Base-by-base conservation (phyloP, 257 asterid species). In the Cynanchum wilfordii region DNA sequence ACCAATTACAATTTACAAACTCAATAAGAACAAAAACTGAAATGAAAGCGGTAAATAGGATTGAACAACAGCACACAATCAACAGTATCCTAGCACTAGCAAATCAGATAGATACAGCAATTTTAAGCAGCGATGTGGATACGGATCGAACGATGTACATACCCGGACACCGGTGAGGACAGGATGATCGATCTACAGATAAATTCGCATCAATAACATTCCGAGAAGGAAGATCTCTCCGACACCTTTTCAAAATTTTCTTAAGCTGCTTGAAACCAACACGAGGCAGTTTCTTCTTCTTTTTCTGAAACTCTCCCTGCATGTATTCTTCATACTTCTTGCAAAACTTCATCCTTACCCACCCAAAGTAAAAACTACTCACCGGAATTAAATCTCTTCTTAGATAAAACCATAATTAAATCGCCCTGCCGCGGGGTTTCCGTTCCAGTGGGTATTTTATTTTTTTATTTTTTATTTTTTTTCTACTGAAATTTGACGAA, bases 281-380 rank as follows among this genome's bases (percentile, higher is more conserved):
- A 7, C 87, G 85, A 1, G 98, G 98, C 51, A 88, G 66, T 29
- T 71, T 66, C 76, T 88, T 87, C 40, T 70, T 62, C 72, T 88
- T 87, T 89, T 85, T 85, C 79, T 83, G 84, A 4, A 77, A 78
- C 77, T 89, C 90, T 11, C 70, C 84, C 24, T 86, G 87, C 96
- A 94, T 89, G 84, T 86, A 94, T 83, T 89, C 95, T 80, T 91
- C 97, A 60, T 94, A 94, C 75, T 87, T 94, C 95, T 94, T 91
- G 68, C 96, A 91, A 76, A 94, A 94, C 85, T 94, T 94, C 97
- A 94, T 91, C 62, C 73, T 74, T 0, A 57, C 12, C n/a, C n/a
- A n/a, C n/a, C n/a, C n/a, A n/a, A n/a, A n/a, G n/a, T n/a, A n/a
- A n/a, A n/a, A n/a, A n/a, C n/a, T 3, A 63, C 12, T 56, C 64